These are phyloP conservation scores for Sistotremastrum suecicum DNA, from an alignment of 768 basidiomycete genomes.

Conservation along the genomic window DNA sequence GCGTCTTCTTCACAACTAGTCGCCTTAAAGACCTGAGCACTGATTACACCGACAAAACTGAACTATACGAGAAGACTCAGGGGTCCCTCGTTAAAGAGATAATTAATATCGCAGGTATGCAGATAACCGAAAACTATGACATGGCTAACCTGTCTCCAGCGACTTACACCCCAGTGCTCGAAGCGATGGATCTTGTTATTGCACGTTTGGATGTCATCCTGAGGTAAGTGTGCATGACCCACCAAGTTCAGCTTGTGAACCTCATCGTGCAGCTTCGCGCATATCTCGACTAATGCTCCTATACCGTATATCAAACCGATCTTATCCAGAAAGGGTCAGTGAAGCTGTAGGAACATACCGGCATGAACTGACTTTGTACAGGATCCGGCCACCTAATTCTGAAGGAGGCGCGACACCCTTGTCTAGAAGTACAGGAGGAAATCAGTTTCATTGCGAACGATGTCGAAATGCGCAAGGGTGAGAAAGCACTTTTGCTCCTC, in stretches of 20 bases:
- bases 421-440: conserved; percentile 92
- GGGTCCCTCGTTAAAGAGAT: conserved; percentile 80
- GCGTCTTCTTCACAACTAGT: conserved; percentile 79
- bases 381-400: conserved; percentile 72
- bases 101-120: conserved; percentile 77
- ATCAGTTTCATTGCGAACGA: conserved; percentile 93
- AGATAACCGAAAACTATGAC: not conserved
- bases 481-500: conserved; percentile 5
- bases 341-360: too few species aligned
- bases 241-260: not conserved
- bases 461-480: conserved; percentile 84
- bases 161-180: conserved; percentile 82
- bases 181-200: conserved; percentile 66
- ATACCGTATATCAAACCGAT: conserved; percentile 81
- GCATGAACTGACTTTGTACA: conserved; percentile 13
- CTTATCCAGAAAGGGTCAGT: conserved; percentile 56
- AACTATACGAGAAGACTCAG: conserved; percentile 64
- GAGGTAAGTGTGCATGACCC: conserved; percentile 35
- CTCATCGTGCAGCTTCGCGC: conserved; percentile 55
- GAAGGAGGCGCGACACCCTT: conserved; percentile 85
- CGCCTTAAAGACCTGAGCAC: conserved; percentile 57
- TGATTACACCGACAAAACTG: conserved; percentile 53
- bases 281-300: conserved; percentile 78
- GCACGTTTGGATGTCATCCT: conserved; percentile 87
- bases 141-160: conserved; percentile 32